phyloP scores from a whole-genome alignment of 2,329 filamentous ascomycete species.

The Aspergillus carbonarius region DNA sequence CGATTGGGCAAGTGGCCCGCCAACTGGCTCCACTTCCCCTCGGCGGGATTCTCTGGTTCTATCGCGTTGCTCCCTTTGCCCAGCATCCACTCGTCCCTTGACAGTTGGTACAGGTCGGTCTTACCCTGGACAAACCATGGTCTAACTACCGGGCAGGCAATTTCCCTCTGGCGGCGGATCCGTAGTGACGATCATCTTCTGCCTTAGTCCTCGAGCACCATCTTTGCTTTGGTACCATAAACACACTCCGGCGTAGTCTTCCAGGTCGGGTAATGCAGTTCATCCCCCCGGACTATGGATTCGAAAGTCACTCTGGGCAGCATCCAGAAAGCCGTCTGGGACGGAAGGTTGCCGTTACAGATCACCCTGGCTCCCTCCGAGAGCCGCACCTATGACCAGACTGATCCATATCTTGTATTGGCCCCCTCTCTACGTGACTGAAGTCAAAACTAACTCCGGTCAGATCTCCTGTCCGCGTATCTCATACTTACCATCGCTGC shows the following conservation, averaged over 20 bases:
- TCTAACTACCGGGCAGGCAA: not conserved
- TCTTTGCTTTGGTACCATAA: not conserved
- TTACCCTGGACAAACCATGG: not conserved
- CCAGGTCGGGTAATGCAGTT: not conserved
- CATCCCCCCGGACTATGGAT: slow-evolving; percentile 22
- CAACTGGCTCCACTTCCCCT: too few species aligned
- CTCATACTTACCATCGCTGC: slow-evolving; percentile 67
- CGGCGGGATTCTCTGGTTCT: too few species aligned
- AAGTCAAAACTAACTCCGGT: not conserved
- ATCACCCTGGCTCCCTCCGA: slow-evolving; percentile 60
- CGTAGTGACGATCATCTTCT: not conserved
- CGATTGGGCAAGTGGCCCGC: too few species aligned
- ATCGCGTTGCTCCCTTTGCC: too few species aligned
- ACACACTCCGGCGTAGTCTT: not conserved
- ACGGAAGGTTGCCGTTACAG: slow-evolving; percentile 59
- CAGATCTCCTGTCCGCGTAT: slow-evolving; percentile 63
- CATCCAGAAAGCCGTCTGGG: slow-evolving; percentile 55
- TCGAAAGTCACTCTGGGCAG: slow-evolving; percentile 26
- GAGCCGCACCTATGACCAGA: slow-evolving; percentile 60
- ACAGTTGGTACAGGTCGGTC: not conserved
- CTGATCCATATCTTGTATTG: slow-evolving; percentile 60
- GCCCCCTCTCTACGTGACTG: not conserved
- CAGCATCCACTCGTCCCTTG: too few species aligned
- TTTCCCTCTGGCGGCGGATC: not conserved
- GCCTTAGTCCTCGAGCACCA: not conserved